Evolutionary conservation across 768 basidiomycete genomes (phyloP).

Genomic region (Jaapia argillacea): DNA sequence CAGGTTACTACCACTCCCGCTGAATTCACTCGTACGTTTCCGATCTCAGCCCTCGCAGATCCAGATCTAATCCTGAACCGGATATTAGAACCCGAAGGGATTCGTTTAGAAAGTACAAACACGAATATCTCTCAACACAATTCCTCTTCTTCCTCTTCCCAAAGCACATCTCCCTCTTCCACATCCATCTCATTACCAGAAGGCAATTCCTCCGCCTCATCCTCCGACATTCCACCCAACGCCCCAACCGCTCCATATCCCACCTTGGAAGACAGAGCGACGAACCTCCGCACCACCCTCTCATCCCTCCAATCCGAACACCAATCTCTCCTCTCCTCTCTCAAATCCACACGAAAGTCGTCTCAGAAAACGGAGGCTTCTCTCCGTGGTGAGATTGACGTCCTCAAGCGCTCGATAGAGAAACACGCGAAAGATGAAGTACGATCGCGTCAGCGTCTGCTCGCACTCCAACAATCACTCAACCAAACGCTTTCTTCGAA

Average conservation of each 20-base stretch:
- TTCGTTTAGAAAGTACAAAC: background rate
- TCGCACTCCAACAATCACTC: constrained; percentile 82
- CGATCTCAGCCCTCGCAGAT: too few species aligned
- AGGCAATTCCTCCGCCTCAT: constrained; percentile 8
- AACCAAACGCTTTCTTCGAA: constrained; percentile 54
- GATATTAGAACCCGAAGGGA: constrained; percentile 12
- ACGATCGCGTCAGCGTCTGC: constrained; percentile 76
- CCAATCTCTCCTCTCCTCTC: constrained; percentile 50
- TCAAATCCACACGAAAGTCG: constrained; percentile 74
- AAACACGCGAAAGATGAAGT: constrained; percentile 66
- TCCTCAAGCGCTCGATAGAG: constrained; percentile 74
- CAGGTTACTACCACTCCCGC: constrained; percentile 62
- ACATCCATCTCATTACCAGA: constrained; percentile 5
- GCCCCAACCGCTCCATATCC: constrained; percentile 22
- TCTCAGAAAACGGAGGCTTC: constrained; percentile 77
- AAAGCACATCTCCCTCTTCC: background rate
- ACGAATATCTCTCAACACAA: background rate
- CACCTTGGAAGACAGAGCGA: constrained; percentile 57
- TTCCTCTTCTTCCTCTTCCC: background rate
- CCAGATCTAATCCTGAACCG: too few species aligned
- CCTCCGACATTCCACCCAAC: constrained; percentile 12
- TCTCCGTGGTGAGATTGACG: constrained; percentile 76
- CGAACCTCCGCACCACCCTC: constrained; percentile 61
- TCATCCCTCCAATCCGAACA: constrained; percentile 54
- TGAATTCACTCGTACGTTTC: too few species aligned